Base-by-base conservation (phyloP, 441 rosid species). In the Rhodomyrtus psidioides region DNA sequence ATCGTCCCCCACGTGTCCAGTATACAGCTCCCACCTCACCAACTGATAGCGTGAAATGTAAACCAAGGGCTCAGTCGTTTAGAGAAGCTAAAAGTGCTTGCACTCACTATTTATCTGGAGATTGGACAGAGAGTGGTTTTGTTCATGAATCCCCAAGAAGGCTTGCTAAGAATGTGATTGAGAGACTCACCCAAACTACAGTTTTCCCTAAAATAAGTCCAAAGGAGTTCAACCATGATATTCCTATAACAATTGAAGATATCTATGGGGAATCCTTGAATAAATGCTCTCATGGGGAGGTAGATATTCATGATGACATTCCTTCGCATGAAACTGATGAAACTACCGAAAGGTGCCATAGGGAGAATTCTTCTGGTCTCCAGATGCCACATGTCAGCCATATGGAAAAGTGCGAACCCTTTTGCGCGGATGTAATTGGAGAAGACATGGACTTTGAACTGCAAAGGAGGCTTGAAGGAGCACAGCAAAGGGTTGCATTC, bases 161-260 rank as follows among this genome's bases (percentile, higher is more conserved):
- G 79, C 91, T 95, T 89, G 99, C 99, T 86, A 96, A 92, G 91
- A 93, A 90, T 90, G 99, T 96, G 82, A 89, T 97, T 58, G 97
- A 95, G 90, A 95, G 95, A 88, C 97, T 96, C 88, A 92, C 96
- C 44, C 94, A 93, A 91, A 89, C 91, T 65, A 91, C 87, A 87
- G 92, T 86, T 81, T 62, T 88, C 82, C 92, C 91, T 14, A 94
- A 89, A 86, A 87, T 95, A 83, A 92, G 91, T 91, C 88, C 90
- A 30, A 91, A 90, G 86, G 91, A 91, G 46, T 88, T 84, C 26
- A 87, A 91, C 83, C 85, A 79, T 53, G 94, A 89, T 87, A 81
- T 89, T 84, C 99, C 99, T 10, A 94, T 95, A 87, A 95, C 99
- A 65, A 86, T 93, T 83, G 96, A 95, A 91, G 98, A 95, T 89